Evolutionary conservation across 305 asterid species (phyloP).

Genomic region (Solanum aculeatissimum): DNA sequence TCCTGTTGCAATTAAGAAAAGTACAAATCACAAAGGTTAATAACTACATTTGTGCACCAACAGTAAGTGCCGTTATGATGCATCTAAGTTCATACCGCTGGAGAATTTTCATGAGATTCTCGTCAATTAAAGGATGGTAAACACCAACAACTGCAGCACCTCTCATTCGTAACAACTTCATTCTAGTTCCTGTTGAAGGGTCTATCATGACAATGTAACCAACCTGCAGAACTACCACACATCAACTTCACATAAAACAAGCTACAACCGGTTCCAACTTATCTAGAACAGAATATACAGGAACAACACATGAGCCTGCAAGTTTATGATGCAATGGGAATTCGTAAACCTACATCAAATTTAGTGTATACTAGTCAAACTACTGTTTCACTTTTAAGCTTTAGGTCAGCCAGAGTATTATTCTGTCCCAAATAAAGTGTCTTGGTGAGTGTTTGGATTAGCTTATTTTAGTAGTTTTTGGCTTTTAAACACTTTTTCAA

Average conservation of each 20-base stretch:
- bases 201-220: slow-evolving; percentile 92
- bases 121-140: slow-evolving; percentile 82
- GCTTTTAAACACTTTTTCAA: too few species aligned
- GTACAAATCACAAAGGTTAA: neutral
- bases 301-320: neutral
- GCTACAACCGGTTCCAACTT: neutral
- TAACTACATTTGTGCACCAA: neutral
- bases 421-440: neutral
- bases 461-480: too few species aligned
- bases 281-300: neutral
- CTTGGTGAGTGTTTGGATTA: neutral
- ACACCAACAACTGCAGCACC: slow-evolving; percentile 84
- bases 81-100: slow-evolving; percentile 45
- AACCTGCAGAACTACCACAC: slow-evolving; percentile 42
- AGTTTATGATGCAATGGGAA: neutral
- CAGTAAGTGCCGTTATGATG: neutral
- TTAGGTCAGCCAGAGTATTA: neutral
- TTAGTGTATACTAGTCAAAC: neutral
- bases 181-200: slow-evolving; percentile 50
- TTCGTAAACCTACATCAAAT: neutral
- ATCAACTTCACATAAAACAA: slow-evolving; percentile 6
- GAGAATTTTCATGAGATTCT: slow-evolving; percentile 51
- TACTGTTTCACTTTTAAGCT: neutral
- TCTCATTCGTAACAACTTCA: slow-evolving; percentile 57
- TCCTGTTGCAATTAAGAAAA: slow-evolving; percentile 33